These are phyloP conservation scores for Hordeum vulgare DNA, from an alignment of 176 grass and related monocot species.

Conservation along the genomic window MorexV3_pseudomolecules_assembly NC_058520.1:13854974-13855473, in stretches of 20 bases:
- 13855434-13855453: conserved; percentile 32
- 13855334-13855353: conserved; percentile 54
- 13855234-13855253: neutral
- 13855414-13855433: conserved; percentile 66
- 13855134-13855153: neutral
- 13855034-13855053: conserved; percentile 60
- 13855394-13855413: conserved; percentile 21
- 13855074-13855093: neutral
- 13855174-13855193: neutral
- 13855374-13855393: conserved; percentile 73
- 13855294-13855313: conserved; percentile 26
- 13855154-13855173: neutral
- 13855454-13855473: conserved; percentile 39
- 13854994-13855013: conserved; percentile 71
- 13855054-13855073: conserved; percentile 30
- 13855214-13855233: conserved; percentile 15
- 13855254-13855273: conserved; percentile 49
- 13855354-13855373: conserved; percentile 91
- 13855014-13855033: conserved; percentile 89
- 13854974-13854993: conserved; percentile 24
- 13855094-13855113: neutral
- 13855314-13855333: conserved; percentile 29
- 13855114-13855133: conserved; percentile 6
- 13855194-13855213: conserved; percentile 23
- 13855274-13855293: conserved; percentile 7